These are phyloP conservation scores for Irpex sp. DNA, from an alignment of 1,284 basidiomycete species.

Conservation along the genomic window DNA sequence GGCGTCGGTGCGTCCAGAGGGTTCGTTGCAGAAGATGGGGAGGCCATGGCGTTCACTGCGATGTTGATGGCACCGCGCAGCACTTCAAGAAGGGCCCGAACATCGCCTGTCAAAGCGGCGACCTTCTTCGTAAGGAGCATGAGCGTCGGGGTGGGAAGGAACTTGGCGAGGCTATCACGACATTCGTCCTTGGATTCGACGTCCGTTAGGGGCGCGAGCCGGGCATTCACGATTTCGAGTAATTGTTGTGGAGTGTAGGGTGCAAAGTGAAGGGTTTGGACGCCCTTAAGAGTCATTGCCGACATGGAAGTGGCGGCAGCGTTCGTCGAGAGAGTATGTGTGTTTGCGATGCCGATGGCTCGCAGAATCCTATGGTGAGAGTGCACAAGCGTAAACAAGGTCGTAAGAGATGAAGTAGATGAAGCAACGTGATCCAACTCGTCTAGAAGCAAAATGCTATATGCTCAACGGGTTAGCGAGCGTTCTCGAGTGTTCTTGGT, in stretches of 20 bases:
- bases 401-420: constrained; percentile 48
- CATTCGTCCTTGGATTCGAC: constrained; percentile 19
- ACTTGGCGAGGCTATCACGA: constrained; percentile 39
- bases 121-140: constrained; percentile 73
- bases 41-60: constrained; percentile 35
- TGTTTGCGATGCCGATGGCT: constrained; percentile 78
- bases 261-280: constrained; percentile 69
- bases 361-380: constrained; percentile 47
- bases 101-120: constrained; percentile 74
- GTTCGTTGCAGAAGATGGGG: constrained; percentile 22
- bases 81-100: constrained; percentile 72
- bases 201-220: constrained; percentile 45
- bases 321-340: constrained; percentile 69
- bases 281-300: constrained; percentile 33
- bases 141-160: constrained; percentile 59
- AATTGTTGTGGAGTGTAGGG: constrained; percentile 71
- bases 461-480: constrained; percentile 2
- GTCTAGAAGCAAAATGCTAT: constrained; percentile 70
- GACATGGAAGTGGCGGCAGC: constrained; percentile 32
- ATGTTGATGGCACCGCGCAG: constrained; percentile 73
- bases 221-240: constrained; percentile 57
- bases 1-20: constrained; percentile 39
- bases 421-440: constrained; percentile 75
- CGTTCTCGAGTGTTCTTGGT: constrained; percentile 31
- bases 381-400: constrained; percentile 62